Evolutionary conservation across 2,329 filamentous ascomycete genomes (phyloP), one percentile per base, ranked within the genome.

Genomic region (Zymoseptoria brevis): DNA sequence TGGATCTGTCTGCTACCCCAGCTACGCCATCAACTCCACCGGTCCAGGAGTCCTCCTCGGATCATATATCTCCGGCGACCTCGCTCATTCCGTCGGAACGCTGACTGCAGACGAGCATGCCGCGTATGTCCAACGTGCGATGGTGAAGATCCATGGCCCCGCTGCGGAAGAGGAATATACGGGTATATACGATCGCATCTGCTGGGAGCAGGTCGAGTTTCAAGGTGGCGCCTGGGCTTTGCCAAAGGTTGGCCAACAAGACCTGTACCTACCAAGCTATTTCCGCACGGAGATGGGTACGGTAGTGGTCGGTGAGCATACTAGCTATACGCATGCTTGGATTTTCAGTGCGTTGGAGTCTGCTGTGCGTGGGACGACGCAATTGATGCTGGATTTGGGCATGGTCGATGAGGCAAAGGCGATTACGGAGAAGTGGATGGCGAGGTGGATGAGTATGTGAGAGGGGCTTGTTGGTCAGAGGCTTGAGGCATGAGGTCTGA

Each of bases 311-410:
- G 68, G 68, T 1, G 87, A 89, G 70, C 86, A 89, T 68, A 88
- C 86, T 0, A 83, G 80, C 6, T 88, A 86, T 68, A 90, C 87
- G 0, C 87, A 89, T 67, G 86, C 85, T 1, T 89, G 85, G 86
- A 86, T 88, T 54, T 81, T 81, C 30, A 83, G 81, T 2, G 86
- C 87, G 0, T 74, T 89, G 4, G 86, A 89, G 68, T 86, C 82
- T 9, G 86, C 84, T 0, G 82, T 89, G 1, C 76, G 87, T 1
- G 84, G 86, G 0, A 83, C 83, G 0, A 79, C 84, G 4, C 85
- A 89, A 72, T 64, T 88, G 61, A 72, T 88, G 70, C 74, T 87
- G 19, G 81, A 81, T 71, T 73, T 88, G 67, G 86, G 86, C 0
- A 70, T 88, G 51, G 85, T 88, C 0, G 86, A 88, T 69, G 86